Evolutionary conservation across 768 basidiomycete species (phyloP), one percentile per base, ranked within the genome.

Genomic region (Mycena filopes): DNA sequence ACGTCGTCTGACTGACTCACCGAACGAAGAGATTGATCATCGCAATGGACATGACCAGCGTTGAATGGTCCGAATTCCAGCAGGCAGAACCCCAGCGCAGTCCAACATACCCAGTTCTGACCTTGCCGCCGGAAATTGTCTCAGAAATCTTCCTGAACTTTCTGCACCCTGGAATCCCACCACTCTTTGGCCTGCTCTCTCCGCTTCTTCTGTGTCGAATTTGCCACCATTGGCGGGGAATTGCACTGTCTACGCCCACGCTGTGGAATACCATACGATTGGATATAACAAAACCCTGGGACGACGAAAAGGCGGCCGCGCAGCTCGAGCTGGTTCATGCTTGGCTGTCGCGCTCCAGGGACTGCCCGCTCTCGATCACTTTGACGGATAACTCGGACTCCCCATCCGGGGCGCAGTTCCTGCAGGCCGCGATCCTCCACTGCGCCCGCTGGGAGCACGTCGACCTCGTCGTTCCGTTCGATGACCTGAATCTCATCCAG

Each of bases 381-480:
- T 20, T 42, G 16, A 9, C 8, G 4, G 16, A 8, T 13, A 16
- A 13, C 41, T 5, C 41, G 16, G 4, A 9, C 6, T 18, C 16
- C 9, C 41, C 41, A 4, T 20, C 4, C 4, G n/a, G 23, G 5
- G 21, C 61, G 8, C n/a, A 47, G 3, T 41, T 55, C n/a, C 26
- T 56, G 1, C 26, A n/a, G 4, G 15, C 47, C n/a, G n/a, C 41
- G 20, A 15, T 60, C 7, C 42, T 16, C 4, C 46, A 60, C 25
- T 65, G 50, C 25, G 5, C 20, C 18, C 58, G 53, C 4, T 65
- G 57, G 64, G 57, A 54, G 16, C n/a, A 55, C 20, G 18, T 55
- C 21, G 45, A 48, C n/a, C 11, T 65, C 16, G 1, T n/a, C 16
- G 16, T 60, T 33, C 51, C 57, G 11, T 41, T 41, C 18, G 21